Evolutionary conservation across 2,329 filamentous ascomycete genomes (phyloP).

Genomic region (Dactylellina leptospora): DNA sequence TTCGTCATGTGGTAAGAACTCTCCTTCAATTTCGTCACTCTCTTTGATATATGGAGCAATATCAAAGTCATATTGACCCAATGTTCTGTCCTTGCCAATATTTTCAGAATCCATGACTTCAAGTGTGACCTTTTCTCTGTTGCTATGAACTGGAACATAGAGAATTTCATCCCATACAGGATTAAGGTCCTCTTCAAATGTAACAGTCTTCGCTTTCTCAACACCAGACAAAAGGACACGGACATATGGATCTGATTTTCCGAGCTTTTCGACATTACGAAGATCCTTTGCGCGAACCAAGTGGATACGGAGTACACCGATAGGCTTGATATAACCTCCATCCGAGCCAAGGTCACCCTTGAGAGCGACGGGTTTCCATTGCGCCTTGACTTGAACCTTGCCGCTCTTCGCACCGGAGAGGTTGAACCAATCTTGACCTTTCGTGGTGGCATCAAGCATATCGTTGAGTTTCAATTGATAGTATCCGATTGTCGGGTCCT

Average conservation of each 20-base stretch:
- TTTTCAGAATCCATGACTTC: slow-evolving; percentile 98
- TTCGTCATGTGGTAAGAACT: slow-evolving; percentile 79
- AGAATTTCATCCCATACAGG: slow-evolving; percentile 96
- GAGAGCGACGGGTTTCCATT: slow-evolving; percentile 94
- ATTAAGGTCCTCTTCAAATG: slow-evolving; percentile 93
- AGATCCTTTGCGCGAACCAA: slow-evolving; percentile 83
- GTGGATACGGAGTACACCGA: slow-evolving; percentile 94
- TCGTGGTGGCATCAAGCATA: slow-evolving; percentile 86
- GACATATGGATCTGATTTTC: slow-evolving; percentile 95
- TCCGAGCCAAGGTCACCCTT: slow-evolving; percentile 75
- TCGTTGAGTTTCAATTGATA: slow-evolving; percentile 97
- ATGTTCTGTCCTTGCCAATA: slow-evolving; percentile 85
- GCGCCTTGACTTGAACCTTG: slow-evolving; percentile 85
- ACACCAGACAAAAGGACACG: slow-evolving; percentile 88
- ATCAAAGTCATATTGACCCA: slow-evolving; percentile 81
- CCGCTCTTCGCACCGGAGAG: slow-evolving; percentile 81
- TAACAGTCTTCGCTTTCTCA: slow-evolving; percentile 90
- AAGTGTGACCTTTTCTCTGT: slow-evolving; percentile 81
- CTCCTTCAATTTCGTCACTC: slow-evolving; percentile 72
- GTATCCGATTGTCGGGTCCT: slow-evolving; percentile 84
- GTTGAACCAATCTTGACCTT: slow-evolving; percentile 96
- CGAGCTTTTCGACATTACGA: slow-evolving; percentile 91
- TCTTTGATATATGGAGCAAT: slow-evolving; percentile 81
- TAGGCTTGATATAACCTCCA: slow-evolving; percentile 88
- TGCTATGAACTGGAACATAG: slow-evolving; percentile 87